phyloP scores from a whole-genome alignment of 75 land plant species.

The Cunninghamia lanceolata region DNA sequence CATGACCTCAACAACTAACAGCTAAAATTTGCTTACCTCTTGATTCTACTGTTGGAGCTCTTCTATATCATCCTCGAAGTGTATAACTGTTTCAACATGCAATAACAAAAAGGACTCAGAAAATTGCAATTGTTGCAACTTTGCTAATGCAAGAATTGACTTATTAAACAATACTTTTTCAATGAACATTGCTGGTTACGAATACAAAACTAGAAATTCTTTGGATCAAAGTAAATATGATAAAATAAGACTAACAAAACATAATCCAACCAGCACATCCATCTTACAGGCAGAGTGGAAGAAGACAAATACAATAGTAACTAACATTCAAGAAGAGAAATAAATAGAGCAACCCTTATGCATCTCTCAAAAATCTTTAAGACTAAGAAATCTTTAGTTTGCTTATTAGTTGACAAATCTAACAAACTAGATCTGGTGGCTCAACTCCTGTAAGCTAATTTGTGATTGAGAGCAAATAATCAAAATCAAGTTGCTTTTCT shows the following conservation, averaged over 20 bases:
- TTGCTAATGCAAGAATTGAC: background rate
- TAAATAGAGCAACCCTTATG: background rate
- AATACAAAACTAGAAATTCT: background rate
- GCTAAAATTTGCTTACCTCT: constrained; percentile 46
- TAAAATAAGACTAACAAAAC: too few species aligned
- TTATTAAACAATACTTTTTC: background rate
- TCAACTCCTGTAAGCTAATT: too few species aligned
- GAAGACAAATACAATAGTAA: background rate
- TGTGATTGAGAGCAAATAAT: too few species aligned
- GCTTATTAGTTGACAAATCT: too few species aligned
- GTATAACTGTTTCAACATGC: constrained; percentile 93
- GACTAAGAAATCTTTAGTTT: too few species aligned
- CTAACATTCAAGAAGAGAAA: background rate
- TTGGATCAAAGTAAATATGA: too few species aligned
- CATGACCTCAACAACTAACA: background rate
- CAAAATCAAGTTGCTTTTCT: too few species aligned
- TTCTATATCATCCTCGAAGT: constrained; percentile 96
- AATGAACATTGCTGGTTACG: too few species aligned
- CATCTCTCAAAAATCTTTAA: background rate
- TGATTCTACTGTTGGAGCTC: constrained; percentile 98
- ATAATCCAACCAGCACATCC: background rate
- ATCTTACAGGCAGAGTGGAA: background rate
- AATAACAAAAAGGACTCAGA: background rate
- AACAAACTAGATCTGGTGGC: too few species aligned
- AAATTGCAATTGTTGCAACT: background rate